These are phyloP conservation scores for Penicillium sp. DNA, from an alignment of 2,329 filamentous ascomycete genomes.

Conservation along the genomic window DNA sequence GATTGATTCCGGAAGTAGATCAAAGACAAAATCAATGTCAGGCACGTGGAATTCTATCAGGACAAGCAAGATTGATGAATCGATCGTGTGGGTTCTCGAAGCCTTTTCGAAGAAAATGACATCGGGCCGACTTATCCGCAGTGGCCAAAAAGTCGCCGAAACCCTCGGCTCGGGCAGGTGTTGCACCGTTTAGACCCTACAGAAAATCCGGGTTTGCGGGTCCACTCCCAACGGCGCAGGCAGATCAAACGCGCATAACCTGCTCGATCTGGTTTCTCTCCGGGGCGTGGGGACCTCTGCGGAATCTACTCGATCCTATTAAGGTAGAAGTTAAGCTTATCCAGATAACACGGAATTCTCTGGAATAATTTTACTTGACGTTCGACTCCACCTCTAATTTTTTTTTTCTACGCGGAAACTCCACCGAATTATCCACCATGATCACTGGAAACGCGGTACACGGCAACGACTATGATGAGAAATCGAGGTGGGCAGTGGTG, in stretches of 20 bases:
- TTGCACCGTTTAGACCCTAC: background rate
- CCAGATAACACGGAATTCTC: constrained; percentile 6
- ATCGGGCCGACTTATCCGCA: constrained; percentile 1
- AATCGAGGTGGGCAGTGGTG: background rate
- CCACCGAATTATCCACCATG: background rate
- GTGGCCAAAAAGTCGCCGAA: constrained; percentile 8
- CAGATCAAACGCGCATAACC: background rate
- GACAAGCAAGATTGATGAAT: background rate
- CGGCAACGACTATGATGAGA: constrained; percentile 8
- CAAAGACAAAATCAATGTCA: background rate
- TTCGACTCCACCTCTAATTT: constrained; percentile 8
- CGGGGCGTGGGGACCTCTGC: background rate
- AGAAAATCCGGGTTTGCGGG: constrained; percentile 2
- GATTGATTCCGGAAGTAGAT: no score
- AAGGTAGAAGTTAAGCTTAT: constrained; percentile 3
- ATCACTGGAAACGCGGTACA: constrained; percentile 5
- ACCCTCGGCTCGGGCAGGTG: background rate
- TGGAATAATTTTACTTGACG: constrained; percentile 6
- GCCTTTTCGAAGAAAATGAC: background rate
- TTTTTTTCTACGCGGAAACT: background rate
- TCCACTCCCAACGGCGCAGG: background rate
- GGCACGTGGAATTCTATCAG: background rate
- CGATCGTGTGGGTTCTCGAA: background rate
- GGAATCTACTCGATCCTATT: constrained; percentile 1
- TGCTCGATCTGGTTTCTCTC: background rate